These are phyloP conservation scores for Fusarium aywerte DNA, from an alignment of 2,329 filamentous ascomycete genomes.

Conservation along the genomic window DNA sequence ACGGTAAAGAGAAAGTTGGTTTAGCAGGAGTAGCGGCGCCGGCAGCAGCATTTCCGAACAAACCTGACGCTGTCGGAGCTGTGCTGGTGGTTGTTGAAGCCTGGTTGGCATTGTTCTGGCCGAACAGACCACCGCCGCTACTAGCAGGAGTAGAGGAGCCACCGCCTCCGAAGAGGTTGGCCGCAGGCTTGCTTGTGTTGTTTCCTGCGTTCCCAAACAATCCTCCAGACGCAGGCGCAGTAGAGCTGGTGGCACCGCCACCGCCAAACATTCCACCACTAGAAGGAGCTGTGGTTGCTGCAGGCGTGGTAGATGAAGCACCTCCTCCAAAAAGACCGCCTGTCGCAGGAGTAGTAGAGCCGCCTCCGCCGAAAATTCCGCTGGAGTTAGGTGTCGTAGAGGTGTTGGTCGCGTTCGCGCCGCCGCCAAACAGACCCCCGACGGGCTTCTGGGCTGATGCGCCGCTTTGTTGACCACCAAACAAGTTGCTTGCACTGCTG, in stretches of 20 bases:
- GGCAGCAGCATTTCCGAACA: constrained; percentile 48
- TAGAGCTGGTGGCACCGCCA: constrained; percentile 35
- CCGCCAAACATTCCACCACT: constrained; percentile 46
- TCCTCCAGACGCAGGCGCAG: constrained; percentile 46
- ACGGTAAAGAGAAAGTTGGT: constrained; percentile 59
- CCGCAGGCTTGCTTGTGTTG: constrained; percentile 34
- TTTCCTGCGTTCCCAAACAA: constrained; percentile 49
- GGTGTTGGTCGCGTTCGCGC: constrained; percentile 39
- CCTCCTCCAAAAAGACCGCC: constrained; percentile 41
- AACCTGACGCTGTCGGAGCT: constrained; percentile 44
- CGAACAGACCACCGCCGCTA: constrained; percentile 38
- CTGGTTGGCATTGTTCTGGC: constrained; percentile 44
- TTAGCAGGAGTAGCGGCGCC: constrained; percentile 56
- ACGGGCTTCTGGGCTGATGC: constrained; percentile 45
- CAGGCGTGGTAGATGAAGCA: constrained; percentile 43
- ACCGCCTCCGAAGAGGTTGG: constrained; percentile 47
- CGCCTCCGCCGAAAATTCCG: constrained; percentile 42
- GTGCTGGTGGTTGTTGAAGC: constrained; percentile 39
- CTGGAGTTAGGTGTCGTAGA: constrained; percentile 32
- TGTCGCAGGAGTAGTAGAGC: constrained; percentile 43
- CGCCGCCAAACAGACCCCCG: constrained; percentile 41
- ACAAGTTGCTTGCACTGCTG: constrained; percentile 43
- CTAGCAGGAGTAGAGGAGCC: constrained; percentile 41
- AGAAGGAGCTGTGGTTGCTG: constrained; percentile 40
- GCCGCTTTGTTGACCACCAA: constrained; percentile 50